These are phyloP conservation scores for Pythium phragmitis DNA, from an alignment of 352 stramenopile genomes.

Conservation along the genomic window DNA sequence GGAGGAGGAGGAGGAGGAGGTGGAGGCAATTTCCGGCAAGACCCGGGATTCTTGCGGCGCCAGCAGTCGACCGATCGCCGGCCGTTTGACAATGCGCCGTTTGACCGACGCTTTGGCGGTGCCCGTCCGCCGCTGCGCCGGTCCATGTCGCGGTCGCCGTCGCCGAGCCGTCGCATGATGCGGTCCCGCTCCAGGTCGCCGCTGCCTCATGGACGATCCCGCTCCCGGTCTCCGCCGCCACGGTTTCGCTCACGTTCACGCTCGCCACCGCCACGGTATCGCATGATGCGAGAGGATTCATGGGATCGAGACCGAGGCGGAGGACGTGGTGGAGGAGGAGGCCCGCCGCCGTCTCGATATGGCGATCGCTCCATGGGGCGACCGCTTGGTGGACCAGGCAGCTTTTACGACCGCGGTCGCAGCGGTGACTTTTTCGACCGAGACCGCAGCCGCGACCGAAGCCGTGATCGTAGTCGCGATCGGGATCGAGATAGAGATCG, in stretches of 20 bases:
- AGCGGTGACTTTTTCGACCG: slow-evolving; percentile 17
- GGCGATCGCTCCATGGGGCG: slow-evolving; percentile 30
- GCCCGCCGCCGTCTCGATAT: slow-evolving; percentile 12
- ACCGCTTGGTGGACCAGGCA: slow-evolving; percentile 15
- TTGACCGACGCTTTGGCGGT: slow-evolving; percentile 11
- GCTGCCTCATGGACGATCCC: slow-evolving; percentile 24
- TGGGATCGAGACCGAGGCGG: slow-evolving; percentile 23
- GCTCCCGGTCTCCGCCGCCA: slow-evolving; percentile 42
- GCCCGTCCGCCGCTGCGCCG: slow-evolving; percentile 34
- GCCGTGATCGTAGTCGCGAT: slow-evolving; percentile 22
- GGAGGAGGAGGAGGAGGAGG: slow-evolving; percentile 10
- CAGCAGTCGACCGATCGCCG: slow-evolving; percentile 15
- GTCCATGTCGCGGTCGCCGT: slow-evolving; percentile 53
- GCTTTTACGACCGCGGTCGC: slow-evolving; percentile 35
- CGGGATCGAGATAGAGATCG: slow-evolving; percentile 11
- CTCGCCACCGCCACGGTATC: slow-evolving; percentile 49
- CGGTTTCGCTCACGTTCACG: slow-evolving; percentile 50
- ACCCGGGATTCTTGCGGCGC: slow-evolving; percentile 34
- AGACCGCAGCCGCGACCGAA: slow-evolving; percentile 24
- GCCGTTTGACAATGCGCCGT: slow-evolving; percentile 35
- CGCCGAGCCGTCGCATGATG: slow-evolving; percentile 22
- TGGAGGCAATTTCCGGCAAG: slow-evolving; percentile 24
- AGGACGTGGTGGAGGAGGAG: slow-evolving; percentile 20
- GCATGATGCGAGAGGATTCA: slow-evolving; percentile 37
- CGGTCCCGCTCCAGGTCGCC: slow-evolving; percentile 44